phyloP scores from a whole-genome alignment of 495 filamentous ascomycete genomes.

The Trichoderma virens region DNA sequence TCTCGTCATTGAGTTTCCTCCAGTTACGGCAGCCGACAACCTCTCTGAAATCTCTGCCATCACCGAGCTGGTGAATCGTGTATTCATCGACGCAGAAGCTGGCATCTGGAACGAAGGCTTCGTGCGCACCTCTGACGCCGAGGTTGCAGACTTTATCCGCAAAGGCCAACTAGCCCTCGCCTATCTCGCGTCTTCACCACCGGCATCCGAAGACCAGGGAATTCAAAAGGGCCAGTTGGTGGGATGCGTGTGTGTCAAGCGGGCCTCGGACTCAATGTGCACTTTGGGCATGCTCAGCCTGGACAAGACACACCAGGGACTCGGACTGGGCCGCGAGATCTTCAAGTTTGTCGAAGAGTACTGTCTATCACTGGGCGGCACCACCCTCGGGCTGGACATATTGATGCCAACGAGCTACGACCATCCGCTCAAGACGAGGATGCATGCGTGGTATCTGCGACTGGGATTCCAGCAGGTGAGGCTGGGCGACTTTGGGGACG shows the following conservation, averaged over 20 bases:
- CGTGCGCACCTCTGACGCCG: constrained; percentile 15
- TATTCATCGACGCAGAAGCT: constrained; percentile 16
- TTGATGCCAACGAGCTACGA: constrained; percentile 18
- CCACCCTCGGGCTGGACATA: constrained; percentile 15
- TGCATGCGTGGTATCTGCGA: constrained; percentile 17
- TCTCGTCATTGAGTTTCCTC: background rate
- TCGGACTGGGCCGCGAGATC: constrained; percentile 17
- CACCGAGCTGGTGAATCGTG: constrained; percentile 15
- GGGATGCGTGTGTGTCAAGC: constrained; percentile 17
- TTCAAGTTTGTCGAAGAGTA: constrained; percentile 18
- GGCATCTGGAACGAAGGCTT: constrained; percentile 20
- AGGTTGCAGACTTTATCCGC: constrained; percentile 13
- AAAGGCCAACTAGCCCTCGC: constrained; percentile 18
- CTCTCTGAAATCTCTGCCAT: background rate
- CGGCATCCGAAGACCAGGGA: background rate
- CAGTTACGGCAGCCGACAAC: background rate
- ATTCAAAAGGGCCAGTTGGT: background rate
- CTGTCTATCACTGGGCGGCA: constrained; percentile 14
- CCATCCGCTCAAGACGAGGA: constrained; percentile 17
- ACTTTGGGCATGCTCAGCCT: constrained; percentile 20
- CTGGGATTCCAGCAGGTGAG: constrained; percentile 15
- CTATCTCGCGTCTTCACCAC: background rate
- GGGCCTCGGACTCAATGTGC: constrained; percentile 9
- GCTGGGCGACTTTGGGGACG: constrained; percentile 12
- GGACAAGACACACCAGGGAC: constrained; percentile 12